Evolutionary conservation across 225 moss, liverwort and hornwort genomes (phyloP).

Genomic region (Pleurozium schreberi): DNA sequence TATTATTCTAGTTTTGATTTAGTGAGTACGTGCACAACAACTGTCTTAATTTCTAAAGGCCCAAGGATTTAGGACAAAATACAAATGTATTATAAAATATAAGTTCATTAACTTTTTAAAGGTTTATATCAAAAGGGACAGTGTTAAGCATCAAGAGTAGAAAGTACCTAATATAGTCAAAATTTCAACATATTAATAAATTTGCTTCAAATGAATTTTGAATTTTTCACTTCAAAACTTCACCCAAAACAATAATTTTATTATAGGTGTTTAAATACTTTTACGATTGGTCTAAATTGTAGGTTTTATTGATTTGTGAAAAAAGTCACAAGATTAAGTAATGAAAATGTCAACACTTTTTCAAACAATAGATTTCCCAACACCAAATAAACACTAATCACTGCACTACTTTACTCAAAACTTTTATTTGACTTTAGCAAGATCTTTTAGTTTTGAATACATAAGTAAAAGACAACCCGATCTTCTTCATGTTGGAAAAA

Average conservation of each 20-base stretch:
- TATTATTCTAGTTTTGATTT: fast-evolving
- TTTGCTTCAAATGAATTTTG: neutral
- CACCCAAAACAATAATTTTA: no score
- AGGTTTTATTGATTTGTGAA: no score
- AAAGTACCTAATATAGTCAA: neutral
- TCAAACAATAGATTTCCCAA: neutral
- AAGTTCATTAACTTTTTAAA: neutral
- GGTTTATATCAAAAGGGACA: neutral
- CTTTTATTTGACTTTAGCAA: neutral
- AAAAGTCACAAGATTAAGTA: neutral
- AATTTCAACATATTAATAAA: neutral
- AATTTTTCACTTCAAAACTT: neutral
- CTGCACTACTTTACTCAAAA: neutral
- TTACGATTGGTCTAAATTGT: neutral
- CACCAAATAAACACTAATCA: neutral
- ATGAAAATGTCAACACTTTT: neutral
- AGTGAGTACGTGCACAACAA: neutral
- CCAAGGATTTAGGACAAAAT: neutral
- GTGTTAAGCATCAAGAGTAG: neutral
- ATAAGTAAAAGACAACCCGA: neutral
- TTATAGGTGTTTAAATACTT: neutral
- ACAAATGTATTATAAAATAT: neutral
- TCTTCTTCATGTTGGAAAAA: no score
- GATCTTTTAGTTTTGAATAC: neutral
- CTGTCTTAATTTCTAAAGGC: fast-evolving